These are phyloP conservation scores for Phytopythium cucurbitacearum DNA, from an alignment of 352 stramenopile species.

Conservation along the genomic window DNA sequence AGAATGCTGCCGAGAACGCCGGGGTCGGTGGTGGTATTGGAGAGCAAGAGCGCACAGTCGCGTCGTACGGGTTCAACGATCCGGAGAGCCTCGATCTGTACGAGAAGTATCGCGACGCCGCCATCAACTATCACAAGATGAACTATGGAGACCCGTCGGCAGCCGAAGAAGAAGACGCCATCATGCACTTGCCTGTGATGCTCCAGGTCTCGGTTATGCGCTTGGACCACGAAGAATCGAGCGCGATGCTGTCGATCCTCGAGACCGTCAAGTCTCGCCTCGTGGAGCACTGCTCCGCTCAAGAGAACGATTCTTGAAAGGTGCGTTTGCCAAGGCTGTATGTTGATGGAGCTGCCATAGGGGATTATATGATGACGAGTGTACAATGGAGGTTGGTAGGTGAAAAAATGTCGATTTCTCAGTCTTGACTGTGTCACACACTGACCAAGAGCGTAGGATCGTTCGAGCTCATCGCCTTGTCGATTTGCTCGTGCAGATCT, in stretches of 20 bases:
- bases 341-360: no score
- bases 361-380: no score
- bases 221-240: slow-evolving; percentile 61
- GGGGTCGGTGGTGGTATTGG: slow-evolving; percentile 71
- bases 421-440: no score
- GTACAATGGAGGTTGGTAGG: no score
- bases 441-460: no score
- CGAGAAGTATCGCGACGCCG: slow-evolving; percentile 81
- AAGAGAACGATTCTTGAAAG: slow-evolving; percentile 40
- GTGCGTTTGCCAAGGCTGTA: no score
- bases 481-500: slow-evolving; percentile 33
- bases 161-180: slow-evolving; percentile 83
- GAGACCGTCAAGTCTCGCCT: slow-evolving; percentile 70
- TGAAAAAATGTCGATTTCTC: no score
- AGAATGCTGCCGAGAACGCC: slow-evolving; percentile 68
- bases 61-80: slow-evolving; percentile 73
- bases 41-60: slow-evolving; percentile 38
- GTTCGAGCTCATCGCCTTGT: neutral
- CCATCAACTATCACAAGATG: slow-evolving; percentile 81
- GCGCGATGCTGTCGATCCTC: slow-evolving; percentile 72
- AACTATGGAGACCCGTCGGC: slow-evolving; percentile 76
- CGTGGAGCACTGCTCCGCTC: slow-evolving; percentile 37
- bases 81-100: slow-evolving; percentile 74
- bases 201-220: slow-evolving; percentile 74
- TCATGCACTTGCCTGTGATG: slow-evolving; percentile 89